Evolutionary conservation across 164 flowering plant species (phyloP), one percentile per base, ranked within the genome.

Genomic region (Dillenia turbinata): DNA sequence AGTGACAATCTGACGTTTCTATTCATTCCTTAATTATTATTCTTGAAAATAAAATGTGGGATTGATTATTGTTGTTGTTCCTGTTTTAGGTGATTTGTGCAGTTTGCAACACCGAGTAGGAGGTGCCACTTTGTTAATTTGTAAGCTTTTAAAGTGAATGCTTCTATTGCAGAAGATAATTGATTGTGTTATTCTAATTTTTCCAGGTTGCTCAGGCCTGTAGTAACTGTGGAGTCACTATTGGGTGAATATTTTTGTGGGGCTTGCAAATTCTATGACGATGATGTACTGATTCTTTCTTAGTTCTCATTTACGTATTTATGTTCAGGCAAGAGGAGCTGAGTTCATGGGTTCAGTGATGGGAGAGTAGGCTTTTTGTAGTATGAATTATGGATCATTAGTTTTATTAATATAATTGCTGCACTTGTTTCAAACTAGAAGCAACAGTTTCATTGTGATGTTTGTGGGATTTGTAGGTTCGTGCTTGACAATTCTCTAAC

Each of bases 371-470:
- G 33, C 2, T 26, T 26, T 26, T 26, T 26, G 33, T 26, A 26
- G 33, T 26, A 26, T 26, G 33, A 26, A 26, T 26, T 26, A 26
- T 26, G 33, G 33, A 26, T 26, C 3, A 26, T 26, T 2, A 26
- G 33, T 26, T 26, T 26, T 26, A 26, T 26, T 26, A 26, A 26
- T 26, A 26, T 26, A 26, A 26, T 26, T 26, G 3, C 33, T 26
- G 33, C 33, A 26, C 33, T 26, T 26, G 26, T 24, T 24, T 24
- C 3, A 24, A 3, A 24, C 26, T 75, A 15, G 19, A 93, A 89
- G 71, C 75, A 68, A 43, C 97, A 87, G 72, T 93, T 90, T 66
- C 96, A 90, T 71, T 93, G 98, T 60, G 69, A 87, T 57, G 95
- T 89, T 33, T 93, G 98, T 75, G 97, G 98, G 53, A 88, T 93